Percentiles rank a stretch among this genome's conserved stretches.
These are phyloP conservation scores for Blastobotrys persicus DNA, from an alignment of 1,139 yeast species.

Conservation along the genomic window DNA sequence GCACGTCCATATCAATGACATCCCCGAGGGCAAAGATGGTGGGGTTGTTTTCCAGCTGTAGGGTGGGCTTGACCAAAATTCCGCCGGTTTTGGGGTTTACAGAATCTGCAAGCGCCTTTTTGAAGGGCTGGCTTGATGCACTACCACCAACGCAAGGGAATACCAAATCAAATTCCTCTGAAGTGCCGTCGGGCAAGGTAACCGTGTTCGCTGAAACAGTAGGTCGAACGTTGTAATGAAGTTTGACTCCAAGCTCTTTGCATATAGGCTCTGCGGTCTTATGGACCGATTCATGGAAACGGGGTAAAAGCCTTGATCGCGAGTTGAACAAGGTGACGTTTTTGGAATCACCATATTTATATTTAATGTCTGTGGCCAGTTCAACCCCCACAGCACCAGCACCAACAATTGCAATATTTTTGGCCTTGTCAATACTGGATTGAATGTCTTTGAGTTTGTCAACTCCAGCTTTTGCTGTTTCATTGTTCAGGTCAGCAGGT, in stretches of 20 bases:
- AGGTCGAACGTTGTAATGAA: neutral
- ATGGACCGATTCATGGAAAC: neutral
- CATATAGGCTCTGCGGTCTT: neutral
- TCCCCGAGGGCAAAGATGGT: conserved; percentile 28
- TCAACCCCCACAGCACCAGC: conserved; percentile 29
- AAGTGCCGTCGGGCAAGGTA: conserved; percentile 12
- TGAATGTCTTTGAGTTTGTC: conserved; percentile 8
- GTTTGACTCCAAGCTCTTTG: neutral
- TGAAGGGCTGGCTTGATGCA: conserved; percentile 16
- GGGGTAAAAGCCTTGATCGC: neutral
- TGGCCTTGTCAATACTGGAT: conserved; percentile 16
- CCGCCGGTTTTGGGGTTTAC: conserved; percentile 18
- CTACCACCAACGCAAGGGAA: conserved; percentile 22
- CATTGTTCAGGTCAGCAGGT: conserved; percentile 8
- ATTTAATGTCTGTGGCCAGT: conserved; percentile 28
- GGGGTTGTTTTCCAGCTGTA: conserved; percentile 20
- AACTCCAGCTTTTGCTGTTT: conserved; percentile 13
- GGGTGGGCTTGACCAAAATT: conserved; percentile 20
- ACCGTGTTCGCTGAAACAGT: neutral
- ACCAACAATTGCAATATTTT: conserved; percentile 24
- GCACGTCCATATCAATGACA: conserved; percentile 17
- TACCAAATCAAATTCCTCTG: conserved; percentile 19
- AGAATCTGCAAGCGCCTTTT: conserved; percentile 6
- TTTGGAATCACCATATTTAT: conserved; percentile 20
- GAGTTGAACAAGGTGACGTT: conserved; percentile 14